Base-by-base conservation (phyloP, 2,329 filamentous ascomycete genomes). In the Colletotrichum gloeosporioides region DNA sequence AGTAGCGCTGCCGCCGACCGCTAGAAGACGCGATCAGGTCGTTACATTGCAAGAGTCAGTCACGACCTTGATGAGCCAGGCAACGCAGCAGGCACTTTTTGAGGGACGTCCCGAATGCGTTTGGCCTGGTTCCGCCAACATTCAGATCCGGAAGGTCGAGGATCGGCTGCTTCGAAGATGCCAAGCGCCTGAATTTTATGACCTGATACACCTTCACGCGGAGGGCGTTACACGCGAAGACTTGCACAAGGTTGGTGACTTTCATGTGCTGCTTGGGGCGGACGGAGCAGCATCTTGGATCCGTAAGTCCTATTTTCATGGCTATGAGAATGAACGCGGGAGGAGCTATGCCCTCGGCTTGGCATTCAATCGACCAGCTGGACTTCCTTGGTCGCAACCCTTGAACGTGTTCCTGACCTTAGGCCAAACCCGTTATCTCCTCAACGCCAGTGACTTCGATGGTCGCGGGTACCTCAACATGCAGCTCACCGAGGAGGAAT, bases 121-220 rank as follows among this genome's bases (percentile, higher is more conserved):
- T 2, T 85, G 83, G 84, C 84, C 84, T 6, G 83, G 81, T 0
- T 84, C 83, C 9, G 82, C 82, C 27, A 85, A 85, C 64, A 83
- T 85, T 27, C 83, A 85, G 76, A 85, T 85, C 68, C 82, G 83
- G 55, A 85, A 85, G 78, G 82, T 85, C 22, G 83, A 85, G 63
- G 83, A 85, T 57, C 78, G 83, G 15, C 79, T 85, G 25, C 81
- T 85, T 16, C 79, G 78, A 63, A 80, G 83, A 10, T 83, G 81
- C 27, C 83, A 85, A 71, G 80, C 81, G 12, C 74, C 78, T 3
- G 79, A 83, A 62, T 84, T 85, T 66, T 71, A 78, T 3, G 82
- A 80, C 0, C 69, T 83, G 12, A 83, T 85, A 25, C 79, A 83
- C 69, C 69, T 85, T 12, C 82, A 85, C 39, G 79, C 82, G 29